phyloP scores from a whole-genome alignment of 257 asterid genomes.

The Avicennia marina region DNA sequence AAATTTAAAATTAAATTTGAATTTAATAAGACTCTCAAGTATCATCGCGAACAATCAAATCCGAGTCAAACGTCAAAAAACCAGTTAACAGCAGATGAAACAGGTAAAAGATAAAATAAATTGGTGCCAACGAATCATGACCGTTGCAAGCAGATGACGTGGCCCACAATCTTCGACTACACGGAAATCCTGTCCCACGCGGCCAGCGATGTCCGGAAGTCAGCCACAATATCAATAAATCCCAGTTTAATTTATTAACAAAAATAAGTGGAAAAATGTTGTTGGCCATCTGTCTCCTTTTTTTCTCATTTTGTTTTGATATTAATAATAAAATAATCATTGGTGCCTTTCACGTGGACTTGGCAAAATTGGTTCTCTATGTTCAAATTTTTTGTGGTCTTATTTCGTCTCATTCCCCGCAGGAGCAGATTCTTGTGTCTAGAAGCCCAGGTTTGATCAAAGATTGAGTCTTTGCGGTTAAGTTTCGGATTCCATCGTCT shows the following conservation, averaged over 20 bases:
- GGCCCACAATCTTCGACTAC: constrained; percentile 49
- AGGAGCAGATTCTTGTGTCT: too few species aligned
- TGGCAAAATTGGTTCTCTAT: constrained; percentile 19
- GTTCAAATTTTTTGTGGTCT: constrained; percentile 21
- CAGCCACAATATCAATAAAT: neutral
- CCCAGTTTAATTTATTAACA: constrained; percentile 19
- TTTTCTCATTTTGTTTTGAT: neutral
- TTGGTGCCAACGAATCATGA: neutral
- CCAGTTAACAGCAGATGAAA: too few species aligned
- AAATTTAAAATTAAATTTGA: too few species aligned
- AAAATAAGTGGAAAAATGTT: neutral
- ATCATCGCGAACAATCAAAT: too few species aligned
- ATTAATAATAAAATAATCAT: constrained; percentile 15
- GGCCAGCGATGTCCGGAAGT: neutral
- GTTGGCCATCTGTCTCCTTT: constrained; percentile 5
- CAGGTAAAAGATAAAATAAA: too few species aligned
- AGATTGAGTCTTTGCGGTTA: constrained; percentile 37
- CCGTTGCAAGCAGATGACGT: constrained; percentile 21
- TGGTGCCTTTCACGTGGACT: constrained; percentile 50
- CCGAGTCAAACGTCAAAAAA: too few species aligned
- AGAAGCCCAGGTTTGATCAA: too few species aligned
- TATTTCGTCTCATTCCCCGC: too few species aligned
- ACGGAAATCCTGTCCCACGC: constrained; percentile 34
- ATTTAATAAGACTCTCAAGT: too few species aligned
- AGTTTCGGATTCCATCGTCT: constrained; percentile 25